Conservation (phyloP, 441 rosid species). For the Macaranga tanarius region DNA sequence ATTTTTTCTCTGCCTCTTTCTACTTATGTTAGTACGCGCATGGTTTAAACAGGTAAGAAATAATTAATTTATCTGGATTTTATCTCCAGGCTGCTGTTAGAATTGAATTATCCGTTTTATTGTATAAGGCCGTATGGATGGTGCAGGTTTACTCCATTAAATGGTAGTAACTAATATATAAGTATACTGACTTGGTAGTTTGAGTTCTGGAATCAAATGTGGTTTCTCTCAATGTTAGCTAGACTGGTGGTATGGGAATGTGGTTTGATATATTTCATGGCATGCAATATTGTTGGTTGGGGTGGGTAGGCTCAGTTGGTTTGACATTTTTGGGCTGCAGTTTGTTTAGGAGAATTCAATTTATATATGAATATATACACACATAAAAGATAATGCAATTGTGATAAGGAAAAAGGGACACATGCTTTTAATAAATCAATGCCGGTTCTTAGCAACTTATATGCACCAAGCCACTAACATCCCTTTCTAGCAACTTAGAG, state of each 20-base stretch:
- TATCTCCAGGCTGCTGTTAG: not conserved
- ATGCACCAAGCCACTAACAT: too few relatives aligned
- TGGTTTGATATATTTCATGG: not conserved
- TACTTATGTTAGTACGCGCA: constrained; percentile 62
- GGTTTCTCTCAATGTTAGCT: too few relatives aligned
- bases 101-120: constrained; percentile 22
- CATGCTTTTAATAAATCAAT: not conserved
- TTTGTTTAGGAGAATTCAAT: too few relatives aligned
- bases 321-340: not conserved
- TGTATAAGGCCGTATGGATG: not conserved
- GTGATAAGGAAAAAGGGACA: not conserved
- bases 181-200: not conserved
- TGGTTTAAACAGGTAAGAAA: constrained; percentile 71
- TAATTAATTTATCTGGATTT: not conserved
- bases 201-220: not conserved
- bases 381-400: not conserved
- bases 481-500: constrained; percentile 1
- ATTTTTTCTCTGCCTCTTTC: constrained; percentile 62
- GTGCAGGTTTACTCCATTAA: not conserved
- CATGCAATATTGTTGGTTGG: not conserved
- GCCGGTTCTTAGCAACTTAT: too few relatives aligned
- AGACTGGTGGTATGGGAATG: not conserved
- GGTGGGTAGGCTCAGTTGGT: not conserved
- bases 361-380: too few relatives aligned
- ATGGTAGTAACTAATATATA: too few relatives aligned